A percentile compares a stretch with the other conserved stretches of the same genome.
Evolutionary conservation across 371 early-diverging fungal genomes (phyloP).

Genomic region (Mortierella sp.): DNA sequence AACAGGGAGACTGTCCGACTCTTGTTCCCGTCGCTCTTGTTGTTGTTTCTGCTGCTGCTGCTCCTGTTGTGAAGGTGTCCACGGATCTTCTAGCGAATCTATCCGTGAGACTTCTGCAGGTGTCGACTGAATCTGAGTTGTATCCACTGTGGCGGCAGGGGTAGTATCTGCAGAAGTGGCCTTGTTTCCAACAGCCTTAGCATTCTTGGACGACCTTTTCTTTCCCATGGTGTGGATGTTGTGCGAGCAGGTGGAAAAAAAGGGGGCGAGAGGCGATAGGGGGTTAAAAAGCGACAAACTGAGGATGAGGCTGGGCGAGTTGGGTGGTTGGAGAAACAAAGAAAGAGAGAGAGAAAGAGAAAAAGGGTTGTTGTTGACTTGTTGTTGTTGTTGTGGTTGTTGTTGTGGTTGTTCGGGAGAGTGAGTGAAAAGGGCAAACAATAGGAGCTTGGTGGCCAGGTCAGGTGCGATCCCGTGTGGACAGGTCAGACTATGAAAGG

Average conservation of each 20-base stretch:
- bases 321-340: not conserved
- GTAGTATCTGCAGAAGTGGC: not conserved
- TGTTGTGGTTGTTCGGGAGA: not conserved
- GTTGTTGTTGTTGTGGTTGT: not conserved
- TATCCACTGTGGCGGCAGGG: not conserved
- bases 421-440: not conserved
- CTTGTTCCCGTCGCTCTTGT: not conserved
- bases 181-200: conserved; percentile 4
- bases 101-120: not conserved
- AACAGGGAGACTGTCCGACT: not conserved
- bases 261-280: not conserved
- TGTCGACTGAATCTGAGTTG: not conserved
- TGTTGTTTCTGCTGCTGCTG: not conserved
- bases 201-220: conserved; percentile 22
- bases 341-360: conserved; percentile 7
- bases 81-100: not conserved
- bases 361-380: not conserved
- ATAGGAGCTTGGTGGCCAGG: not conserved
- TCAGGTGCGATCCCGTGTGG: conserved; percentile 4
- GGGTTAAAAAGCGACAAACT: not conserved
- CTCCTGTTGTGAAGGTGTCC: not conserved
- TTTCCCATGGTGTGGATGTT: conserved; percentile 18
- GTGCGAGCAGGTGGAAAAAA: not conserved
- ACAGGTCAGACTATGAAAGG: not conserved
- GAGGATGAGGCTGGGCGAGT: not conserved